phyloP scores from a whole-genome alignment of 305 asterid species.

The Ilex paraguariensis region DNA sequence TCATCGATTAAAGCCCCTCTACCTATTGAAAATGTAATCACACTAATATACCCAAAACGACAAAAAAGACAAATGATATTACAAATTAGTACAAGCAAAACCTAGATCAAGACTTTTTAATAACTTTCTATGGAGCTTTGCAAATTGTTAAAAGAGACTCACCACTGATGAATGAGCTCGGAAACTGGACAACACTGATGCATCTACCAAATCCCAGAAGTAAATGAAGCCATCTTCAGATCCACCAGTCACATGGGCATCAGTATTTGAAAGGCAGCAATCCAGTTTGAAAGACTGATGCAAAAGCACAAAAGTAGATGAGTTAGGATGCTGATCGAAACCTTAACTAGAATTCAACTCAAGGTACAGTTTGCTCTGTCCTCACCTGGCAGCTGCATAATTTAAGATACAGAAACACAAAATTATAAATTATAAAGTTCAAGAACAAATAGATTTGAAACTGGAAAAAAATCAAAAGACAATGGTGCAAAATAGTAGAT shows the following conservation, averaged over 20 bases:
- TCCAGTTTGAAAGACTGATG: slow-evolving; percentile 85
- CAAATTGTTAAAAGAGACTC: slow-evolving; percentile 10
- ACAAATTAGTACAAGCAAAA: no score
- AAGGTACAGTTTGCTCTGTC: no score
- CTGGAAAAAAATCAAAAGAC: no score
- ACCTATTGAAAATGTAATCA: no score
- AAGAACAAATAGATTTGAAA: neutral
- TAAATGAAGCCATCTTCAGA: slow-evolving; percentile 86
- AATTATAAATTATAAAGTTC: neutral
- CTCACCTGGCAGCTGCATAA: no score
- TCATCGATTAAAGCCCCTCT: no score
- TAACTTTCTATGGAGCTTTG: no score
- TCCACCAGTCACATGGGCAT: slow-evolving; percentile 85
- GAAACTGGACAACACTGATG: slow-evolving; percentile 60
- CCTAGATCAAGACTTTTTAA: no score
- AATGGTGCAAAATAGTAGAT: no score
- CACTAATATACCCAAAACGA: no score
- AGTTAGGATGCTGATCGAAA: neutral
- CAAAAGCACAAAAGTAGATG: slow-evolving; percentile 5
- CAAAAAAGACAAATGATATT: no score
- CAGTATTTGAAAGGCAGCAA: slow-evolving; percentile 89
- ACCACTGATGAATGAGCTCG: slow-evolving; percentile 91
- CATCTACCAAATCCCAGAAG: slow-evolving; percentile 95
- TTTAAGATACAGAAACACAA: neutral
- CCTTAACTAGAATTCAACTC: no score